A percentile compares a stretch with the other conserved stretches of the same genome.
phyloP scores from a whole-genome alignment of 2,329 filamentous ascomycete species.

The Diaporthe nobilis region DNA sequence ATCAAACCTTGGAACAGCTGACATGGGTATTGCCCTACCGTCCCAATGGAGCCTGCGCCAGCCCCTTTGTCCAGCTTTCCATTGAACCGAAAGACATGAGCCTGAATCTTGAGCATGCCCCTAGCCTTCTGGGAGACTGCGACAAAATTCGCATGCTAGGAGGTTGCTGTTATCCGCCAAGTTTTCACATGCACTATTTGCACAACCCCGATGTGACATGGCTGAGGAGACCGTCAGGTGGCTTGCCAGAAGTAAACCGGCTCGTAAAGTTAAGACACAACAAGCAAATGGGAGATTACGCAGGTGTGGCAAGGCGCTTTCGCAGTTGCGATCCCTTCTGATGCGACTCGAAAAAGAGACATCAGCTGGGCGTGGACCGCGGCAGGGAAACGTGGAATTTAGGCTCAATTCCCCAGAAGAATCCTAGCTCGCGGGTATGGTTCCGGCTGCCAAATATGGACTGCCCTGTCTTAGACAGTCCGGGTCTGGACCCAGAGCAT shows the following conservation, averaged over 20 bases:
- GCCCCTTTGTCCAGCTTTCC: neutral
- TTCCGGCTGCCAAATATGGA: constrained; percentile 33
- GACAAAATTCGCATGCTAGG: neutral
- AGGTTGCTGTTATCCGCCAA: neutral
- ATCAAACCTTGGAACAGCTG: neutral
- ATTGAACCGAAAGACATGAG: constrained; percentile 31
- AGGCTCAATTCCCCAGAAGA: constrained; percentile 26
- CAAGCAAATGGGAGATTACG: neutral
- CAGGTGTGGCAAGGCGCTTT: neutral
- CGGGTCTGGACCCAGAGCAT: neutral
- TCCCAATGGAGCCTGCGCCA: neutral
- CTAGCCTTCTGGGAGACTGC: neutral
- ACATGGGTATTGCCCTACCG: neutral
- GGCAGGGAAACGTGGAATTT: constrained; percentile 14
- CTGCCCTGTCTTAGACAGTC: neutral
- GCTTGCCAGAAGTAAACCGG: neutral
- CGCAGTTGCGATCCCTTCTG: too few species aligned
- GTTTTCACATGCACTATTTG: neutral
- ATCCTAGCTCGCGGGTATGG: constrained; percentile 5
- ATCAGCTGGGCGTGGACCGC: neutral
- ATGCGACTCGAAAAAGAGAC: neutral
- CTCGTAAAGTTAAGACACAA: neutral
- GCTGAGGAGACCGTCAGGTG: neutral
- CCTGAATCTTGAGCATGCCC: constrained; percentile 2
- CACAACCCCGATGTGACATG: neutral